Conservation (phyloP, 2,329 filamentous ascomycete genomes). For the Clathrospora elynae region DNA sequence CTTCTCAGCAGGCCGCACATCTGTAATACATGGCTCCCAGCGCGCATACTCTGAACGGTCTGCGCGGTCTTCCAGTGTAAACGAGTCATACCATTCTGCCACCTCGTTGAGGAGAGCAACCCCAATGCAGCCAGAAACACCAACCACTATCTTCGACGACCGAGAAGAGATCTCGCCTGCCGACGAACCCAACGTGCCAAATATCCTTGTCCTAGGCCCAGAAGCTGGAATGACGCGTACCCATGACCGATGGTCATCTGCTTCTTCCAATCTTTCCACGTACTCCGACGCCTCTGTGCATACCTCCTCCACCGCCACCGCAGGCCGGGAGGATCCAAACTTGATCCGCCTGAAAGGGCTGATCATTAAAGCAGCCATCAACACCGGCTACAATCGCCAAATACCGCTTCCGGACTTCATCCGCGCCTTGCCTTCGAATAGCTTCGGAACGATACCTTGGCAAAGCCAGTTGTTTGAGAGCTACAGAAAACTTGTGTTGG, state of each 20-base stretch:
- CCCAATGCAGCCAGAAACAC: constrained; percentile 73
- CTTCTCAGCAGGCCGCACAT: constrained; percentile 56
- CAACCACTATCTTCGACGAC: constrained; percentile 94
- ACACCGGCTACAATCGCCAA: constrained; percentile 74
- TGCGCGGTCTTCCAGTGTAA: constrained; percentile 52
- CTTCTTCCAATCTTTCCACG: constrained; percentile 72
- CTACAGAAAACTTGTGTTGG: constrained; percentile 79
- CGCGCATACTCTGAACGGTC: constrained; percentile 44
- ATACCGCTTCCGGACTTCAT: constrained; percentile 74
- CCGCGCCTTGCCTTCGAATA: constrained; percentile 72
- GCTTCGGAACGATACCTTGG: constrained; percentile 74
- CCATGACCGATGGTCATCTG: constrained; percentile 81
- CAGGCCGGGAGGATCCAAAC: constrained; percentile 73
- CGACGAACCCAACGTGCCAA: constrained; percentile 76
- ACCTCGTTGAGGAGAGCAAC: constrained; percentile 45
- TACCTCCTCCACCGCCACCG: constrained; percentile 73
- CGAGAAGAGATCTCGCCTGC: constrained; percentile 73
- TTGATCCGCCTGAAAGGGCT: constrained; percentile 77
- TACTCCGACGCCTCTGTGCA: constrained; percentile 70
- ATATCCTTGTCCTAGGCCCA: constrained; percentile 85
- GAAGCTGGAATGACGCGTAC: constrained; percentile 56
- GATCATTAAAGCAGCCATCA: constrained; percentile 83
- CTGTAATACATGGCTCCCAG: constrained; percentile 37
- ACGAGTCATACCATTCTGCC: constrained; percentile 53
- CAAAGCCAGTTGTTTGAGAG: constrained; percentile 74